These are phyloP conservation scores for Ustilago shanxiensis DNA, from an alignment of 1,284 basidiomycete species.

Conservation along the genomic window DNA sequence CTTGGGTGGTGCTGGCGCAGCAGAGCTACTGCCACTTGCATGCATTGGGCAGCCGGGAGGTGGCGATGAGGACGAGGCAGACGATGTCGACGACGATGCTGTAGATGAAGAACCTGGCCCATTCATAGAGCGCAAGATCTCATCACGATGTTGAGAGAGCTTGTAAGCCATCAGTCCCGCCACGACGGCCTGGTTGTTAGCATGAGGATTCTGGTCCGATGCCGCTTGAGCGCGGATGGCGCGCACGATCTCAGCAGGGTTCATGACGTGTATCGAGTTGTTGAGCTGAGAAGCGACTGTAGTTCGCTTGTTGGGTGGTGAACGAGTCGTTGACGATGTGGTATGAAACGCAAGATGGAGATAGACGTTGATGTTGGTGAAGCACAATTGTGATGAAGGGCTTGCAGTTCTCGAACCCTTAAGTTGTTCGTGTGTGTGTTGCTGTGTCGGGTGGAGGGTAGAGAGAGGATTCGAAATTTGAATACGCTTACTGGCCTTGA, in stretches of 20 bases:
- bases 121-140: constrained; percentile 32
- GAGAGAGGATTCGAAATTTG: constrained; percentile 28
- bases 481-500: constrained; percentile 5
- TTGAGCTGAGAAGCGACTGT: neutral
- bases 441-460: constrained; percentile 37
- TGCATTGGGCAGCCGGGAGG: constrained; percentile 63
- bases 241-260: constrained; percentile 42
- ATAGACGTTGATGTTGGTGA: too few species aligned
- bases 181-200: constrained; percentile 57
- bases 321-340: neutral
- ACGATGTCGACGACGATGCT: constrained; percentile 14
- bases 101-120: constrained; percentile 17
- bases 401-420: neutral
- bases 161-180: constrained; percentile 55
- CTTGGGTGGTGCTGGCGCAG: constrained; percentile 15
- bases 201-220: constrained; percentile 16
- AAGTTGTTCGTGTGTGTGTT: constrained; percentile 1
- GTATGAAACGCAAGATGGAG: too few species aligned
- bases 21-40: constrained; percentile 17
- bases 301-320: neutral
- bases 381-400: too few species aligned
- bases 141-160: constrained; percentile 42
- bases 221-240: constrained; percentile 46
- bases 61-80: constrained; percentile 27
- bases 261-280: constrained; percentile 16